Percentiles rank a stretch among this genome's conserved stretches.
phyloP scores from a whole-genome alignment of 345 rosid genomes.

The Turritis glabra region DNA sequence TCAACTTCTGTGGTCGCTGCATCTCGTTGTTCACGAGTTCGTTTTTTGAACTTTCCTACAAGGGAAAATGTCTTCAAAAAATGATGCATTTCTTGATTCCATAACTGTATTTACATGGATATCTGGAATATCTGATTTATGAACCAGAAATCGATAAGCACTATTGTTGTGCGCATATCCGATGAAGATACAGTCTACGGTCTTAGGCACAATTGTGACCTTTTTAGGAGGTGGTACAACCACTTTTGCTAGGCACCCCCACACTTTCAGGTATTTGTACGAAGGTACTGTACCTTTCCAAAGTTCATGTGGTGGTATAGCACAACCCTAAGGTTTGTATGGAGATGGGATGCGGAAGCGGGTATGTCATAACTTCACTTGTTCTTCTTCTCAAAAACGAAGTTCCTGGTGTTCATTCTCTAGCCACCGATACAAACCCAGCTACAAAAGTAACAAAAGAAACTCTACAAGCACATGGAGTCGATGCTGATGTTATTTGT shows the following conservation, averaged over 20 bases:
- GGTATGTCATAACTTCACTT: slow-evolving; percentile 80
- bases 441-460: slow-evolving; percentile 60
- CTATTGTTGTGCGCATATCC: too few relatives aligned
- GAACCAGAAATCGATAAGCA: too few relatives aligned
- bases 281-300: neutral
- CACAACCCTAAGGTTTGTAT: slow-evolving; percentile 65
- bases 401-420: slow-evolving; percentile 41
- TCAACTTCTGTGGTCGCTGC: too few relatives aligned
- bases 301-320: neutral
- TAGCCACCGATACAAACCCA: slow-evolving; percentile 75
- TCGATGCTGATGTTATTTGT: slow-evolving; percentile 62
- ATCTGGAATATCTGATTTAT: too few relatives aligned
- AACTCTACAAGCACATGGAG: slow-evolving; percentile 71
- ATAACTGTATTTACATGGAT: too few relatives aligned
- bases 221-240: neutral
- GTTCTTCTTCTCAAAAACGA: slow-evolving; percentile 68
- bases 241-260: neutral
- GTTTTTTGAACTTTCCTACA: too few relatives aligned
- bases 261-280: neutral
- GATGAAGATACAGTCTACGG: too few relatives aligned
- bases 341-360: slow-evolving; percentile 92
- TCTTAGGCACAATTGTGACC: too few relatives aligned
- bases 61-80: too few relatives aligned
- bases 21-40: too few relatives aligned
- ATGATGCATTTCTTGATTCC: too few relatives aligned